phyloP scores from a whole-genome alignment of 345 rosid genomes.

The Lumnitzera littorea region DNA sequence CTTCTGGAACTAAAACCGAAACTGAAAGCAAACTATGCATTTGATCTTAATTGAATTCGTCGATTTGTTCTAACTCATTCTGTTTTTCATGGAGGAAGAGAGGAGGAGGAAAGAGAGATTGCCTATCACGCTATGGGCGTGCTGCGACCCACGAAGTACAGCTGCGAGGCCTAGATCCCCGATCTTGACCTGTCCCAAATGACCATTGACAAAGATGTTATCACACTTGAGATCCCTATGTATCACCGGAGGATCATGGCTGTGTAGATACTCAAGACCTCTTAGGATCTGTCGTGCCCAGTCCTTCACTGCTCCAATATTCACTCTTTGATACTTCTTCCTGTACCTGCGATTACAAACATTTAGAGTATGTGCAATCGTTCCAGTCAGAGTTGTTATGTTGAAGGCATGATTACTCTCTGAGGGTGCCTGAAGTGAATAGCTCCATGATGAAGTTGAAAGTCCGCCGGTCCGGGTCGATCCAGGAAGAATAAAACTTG shows the following conservation, averaged over 20 bases:
- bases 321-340: slow-evolving; percentile 46
- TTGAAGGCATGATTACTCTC: slow-evolving; percentile 40
- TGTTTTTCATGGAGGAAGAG: background rate
- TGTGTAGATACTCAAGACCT: slow-evolving; percentile 67
- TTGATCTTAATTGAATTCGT: too few species aligned
- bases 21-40: too few species aligned
- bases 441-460: slow-evolving; percentile 95
- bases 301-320: slow-evolving; percentile 69
- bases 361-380: too few species aligned
- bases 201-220: slow-evolving; percentile 91
- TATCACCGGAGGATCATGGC: slow-evolving; percentile 86
- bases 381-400: too few species aligned
- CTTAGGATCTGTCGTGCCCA: slow-evolving; percentile 85
- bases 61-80: too few species aligned
- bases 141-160: slow-evolving; percentile 58
- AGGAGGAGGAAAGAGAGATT: slow-evolving; percentile 3
- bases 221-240: slow-evolving; percentile 95
- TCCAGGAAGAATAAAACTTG: slow-evolving; percentile 66
- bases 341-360: slow-evolving; percentile 43
- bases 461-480: slow-evolving; percentile 58
- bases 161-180: slow-evolving; percentile 95
- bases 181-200: slow-evolving; percentile 87
- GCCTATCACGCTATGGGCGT: slow-evolving; percentile 92
- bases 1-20: too few species aligned
- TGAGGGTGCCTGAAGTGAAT: slow-evolving; percentile 88